These are phyloP conservation scores for Zoysia japonica DNA, from an alignment of 176 grass and related monocot genomes.

Conservation along the genomic window DNA sequence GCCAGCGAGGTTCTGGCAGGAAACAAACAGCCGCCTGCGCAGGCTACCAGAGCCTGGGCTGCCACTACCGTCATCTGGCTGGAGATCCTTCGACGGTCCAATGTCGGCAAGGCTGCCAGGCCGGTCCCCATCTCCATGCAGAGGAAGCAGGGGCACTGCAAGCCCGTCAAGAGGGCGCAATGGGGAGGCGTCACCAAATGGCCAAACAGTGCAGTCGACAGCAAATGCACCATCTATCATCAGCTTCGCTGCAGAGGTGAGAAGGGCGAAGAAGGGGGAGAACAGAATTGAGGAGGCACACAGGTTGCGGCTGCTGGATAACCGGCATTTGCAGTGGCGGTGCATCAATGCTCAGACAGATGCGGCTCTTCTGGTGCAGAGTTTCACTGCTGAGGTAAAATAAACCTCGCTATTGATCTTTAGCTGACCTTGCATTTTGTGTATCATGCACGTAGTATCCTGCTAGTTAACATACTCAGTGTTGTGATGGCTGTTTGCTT, in stretches of 20 bases:
- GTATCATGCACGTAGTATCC: neutral
- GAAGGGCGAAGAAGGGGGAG: conserved; percentile 92
- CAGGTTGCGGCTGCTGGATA: conserved; percentile 78
- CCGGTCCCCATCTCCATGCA: conserved; percentile 55
- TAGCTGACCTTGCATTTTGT: conserved; percentile 7
- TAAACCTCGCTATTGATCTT: conserved; percentile 6
- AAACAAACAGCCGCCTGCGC: conserved; percentile 78
- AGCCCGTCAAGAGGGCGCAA: conserved; percentile 57
- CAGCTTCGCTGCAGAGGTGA: conserved; percentile 91
- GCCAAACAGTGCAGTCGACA: conserved; percentile 35
- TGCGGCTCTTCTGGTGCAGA: conserved; percentile 59
- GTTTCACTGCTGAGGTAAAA: conserved; percentile 78
- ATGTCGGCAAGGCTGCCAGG: conserved; percentile 56
- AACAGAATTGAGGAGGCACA: conserved; percentile 94
- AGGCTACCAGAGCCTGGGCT: conserved; percentile 63
- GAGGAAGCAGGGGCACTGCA: conserved; percentile 48
- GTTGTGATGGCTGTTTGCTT: conserved; percentile 8
- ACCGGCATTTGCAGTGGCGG: conserved; percentile 87
- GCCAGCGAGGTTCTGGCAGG: conserved; percentile 93
- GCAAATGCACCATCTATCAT: conserved; percentile 92
- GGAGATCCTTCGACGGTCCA: conserved; percentile 67
- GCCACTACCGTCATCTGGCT: conserved; percentile 38
- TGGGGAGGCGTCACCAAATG: conserved; percentile 45
- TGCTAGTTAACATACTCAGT: neutral
- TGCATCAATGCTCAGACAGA: conserved; percentile 77